These are phyloP conservation scores for Colletotrichum graminicola DNA, from an alignment of 2,329 filamentous ascomycete genomes.

Conservation along the genomic window DNA sequence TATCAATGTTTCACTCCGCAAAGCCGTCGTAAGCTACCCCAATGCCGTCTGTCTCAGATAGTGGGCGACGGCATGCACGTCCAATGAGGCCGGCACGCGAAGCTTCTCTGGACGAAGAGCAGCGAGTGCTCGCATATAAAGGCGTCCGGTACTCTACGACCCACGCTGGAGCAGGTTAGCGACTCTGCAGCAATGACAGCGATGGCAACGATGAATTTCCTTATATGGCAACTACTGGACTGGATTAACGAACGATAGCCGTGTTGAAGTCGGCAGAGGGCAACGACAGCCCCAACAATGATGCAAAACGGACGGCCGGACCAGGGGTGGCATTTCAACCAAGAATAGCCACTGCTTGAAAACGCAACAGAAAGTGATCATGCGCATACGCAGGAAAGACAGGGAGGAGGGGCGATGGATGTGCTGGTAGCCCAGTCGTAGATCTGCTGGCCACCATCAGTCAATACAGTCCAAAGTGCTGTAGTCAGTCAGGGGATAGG, in stretches of 20 bases:
- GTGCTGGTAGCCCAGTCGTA: background rate
- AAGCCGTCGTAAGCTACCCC: slow-evolving; percentile 22
- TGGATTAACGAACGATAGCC: background rate
- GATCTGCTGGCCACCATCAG: background rate
- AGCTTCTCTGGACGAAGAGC: slow-evolving; percentile 9
- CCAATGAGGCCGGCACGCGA: slow-evolving; percentile 8
- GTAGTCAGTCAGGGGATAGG: background rate
- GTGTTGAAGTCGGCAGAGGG: slow-evolving; percentile 9
- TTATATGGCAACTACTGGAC: background rate
- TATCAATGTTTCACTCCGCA: slow-evolving; percentile 33
- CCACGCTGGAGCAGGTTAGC: background rate
- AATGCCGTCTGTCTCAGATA: slow-evolving; percentile 31
- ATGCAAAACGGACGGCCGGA: slow-evolving; percentile 20
- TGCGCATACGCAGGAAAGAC: slow-evolving; percentile 33
- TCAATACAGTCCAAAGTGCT: background rate
- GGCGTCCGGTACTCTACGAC: background rate
- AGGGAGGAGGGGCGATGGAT: slow-evolving; percentile 31
- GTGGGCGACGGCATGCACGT: slow-evolving; percentile 27
- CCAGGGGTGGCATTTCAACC: slow-evolving; percentile 27
- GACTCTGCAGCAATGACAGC: background rate
- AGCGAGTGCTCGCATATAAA: background rate
- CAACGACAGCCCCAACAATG: slow-evolving; percentile 8
- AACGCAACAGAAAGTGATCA: slow-evolving; percentile 31
- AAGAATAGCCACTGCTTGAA: slow-evolving; percentile 23
- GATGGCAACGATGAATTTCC: background rate